Evolutionary conservation across 345 rosid species (phyloP), one percentile per base, ranked within the genome.

Genomic region (Pistacia atlantica): DNA sequence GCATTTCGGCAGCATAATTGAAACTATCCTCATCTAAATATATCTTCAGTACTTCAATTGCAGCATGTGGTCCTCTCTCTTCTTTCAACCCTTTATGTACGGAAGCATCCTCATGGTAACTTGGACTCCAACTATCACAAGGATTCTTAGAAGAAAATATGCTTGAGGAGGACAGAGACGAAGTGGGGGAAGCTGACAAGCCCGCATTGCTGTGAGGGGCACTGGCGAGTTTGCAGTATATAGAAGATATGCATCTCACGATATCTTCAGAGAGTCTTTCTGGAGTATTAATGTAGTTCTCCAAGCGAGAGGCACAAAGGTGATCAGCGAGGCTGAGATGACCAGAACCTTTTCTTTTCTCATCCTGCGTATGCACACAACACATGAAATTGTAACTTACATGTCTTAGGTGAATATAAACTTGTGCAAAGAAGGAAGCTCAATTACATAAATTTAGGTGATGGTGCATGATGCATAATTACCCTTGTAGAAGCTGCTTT

Each of bases 271-370:
- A 90, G 37, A 92, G 90, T 76, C 84, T 88, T 82, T 87, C 92
- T 8, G 93, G 92, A 59, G 87, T 83, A 46, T 60, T 65, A 63
- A 82, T 38, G 71, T 75, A 57, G 37, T 81, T 77, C 54, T 84
- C 78, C 25, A 79, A 42, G 65, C 51, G 66, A 59, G 92, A 85
- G 72, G 87, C 77, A 49, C 92, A 84, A 37, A 94, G 78, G 85
- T 87, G 90, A 87, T 92, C 95, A 62, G 93, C 98, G 22, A 94
- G 97, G 82, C 95, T 89, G 49, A 80, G 83, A 68, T 81, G 90
- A 75, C 88, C 80, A 60, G 89, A 84, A 80, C 80, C 75, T 12
- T 78, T 75, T 56, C 74, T 86, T 71, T 49, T 83, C 65, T 62
- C 80, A 33, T 84, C 89, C 92, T 91, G 89, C 72, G 73, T 72